phyloP scores from a whole-genome alignment of 1,284 basidiomycete species.

The Lignosus rhinocerotis region DNA sequence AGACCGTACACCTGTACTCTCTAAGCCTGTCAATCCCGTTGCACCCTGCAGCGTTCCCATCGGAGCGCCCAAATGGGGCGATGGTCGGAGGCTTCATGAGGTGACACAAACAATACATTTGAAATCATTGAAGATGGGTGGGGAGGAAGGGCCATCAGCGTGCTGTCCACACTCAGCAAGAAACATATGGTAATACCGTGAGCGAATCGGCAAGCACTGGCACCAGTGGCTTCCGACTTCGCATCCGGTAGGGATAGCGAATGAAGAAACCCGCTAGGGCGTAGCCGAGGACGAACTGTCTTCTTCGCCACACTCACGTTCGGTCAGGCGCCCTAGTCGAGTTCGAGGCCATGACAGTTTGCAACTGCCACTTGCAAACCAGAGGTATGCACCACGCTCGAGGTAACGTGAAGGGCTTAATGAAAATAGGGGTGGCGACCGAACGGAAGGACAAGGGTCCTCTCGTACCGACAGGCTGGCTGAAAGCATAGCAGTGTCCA shows the following conservation, averaged over 20 bases:
- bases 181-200: neutral
- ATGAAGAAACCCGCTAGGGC: neutral
- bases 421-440: neutral
- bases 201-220: neutral
- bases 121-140: neutral
- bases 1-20: neutral
- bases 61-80: neutral
- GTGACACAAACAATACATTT: neutral
- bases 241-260: neutral
- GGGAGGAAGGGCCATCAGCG: neutral
- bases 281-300: neutral
- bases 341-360: neutral
- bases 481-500: neutral
- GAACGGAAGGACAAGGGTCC: neutral
- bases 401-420: neutral
- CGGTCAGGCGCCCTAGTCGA: neutral
- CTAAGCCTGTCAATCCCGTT: neutral
- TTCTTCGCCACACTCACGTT: neutral
- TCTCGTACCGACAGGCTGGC: neutral
- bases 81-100: neutral
- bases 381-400: neutral
- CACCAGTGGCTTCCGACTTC: neutral
- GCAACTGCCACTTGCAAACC: neutral
- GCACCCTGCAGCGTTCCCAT: neutral
- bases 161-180: neutral